phyloP scores from a whole-genome alignment of 352 stramenopile genomes.

The Globisporangium paddicum region DNA sequence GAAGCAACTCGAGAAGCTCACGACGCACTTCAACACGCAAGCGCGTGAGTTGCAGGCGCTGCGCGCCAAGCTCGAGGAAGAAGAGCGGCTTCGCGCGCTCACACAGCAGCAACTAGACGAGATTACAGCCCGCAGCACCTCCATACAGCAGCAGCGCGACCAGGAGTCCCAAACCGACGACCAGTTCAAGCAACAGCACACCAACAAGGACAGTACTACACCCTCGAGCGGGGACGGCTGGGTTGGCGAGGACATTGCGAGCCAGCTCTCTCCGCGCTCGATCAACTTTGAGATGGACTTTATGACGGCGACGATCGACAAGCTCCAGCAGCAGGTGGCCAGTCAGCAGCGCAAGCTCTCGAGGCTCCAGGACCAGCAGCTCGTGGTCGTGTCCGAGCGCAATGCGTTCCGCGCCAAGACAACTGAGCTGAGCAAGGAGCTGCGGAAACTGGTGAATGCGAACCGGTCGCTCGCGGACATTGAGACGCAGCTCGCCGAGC shows the following conservation, averaged over 20 bases:
- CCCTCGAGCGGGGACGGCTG: background rate
- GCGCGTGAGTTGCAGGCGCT: conserved; percentile 44
- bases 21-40: conserved; percentile 38
- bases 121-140: background rate
- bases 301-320: conserved; percentile 24
- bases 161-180: conserved; percentile 49
- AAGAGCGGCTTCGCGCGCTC: conserved; percentile 29
- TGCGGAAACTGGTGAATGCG: conserved; percentile 46
- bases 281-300: conserved; percentile 19
- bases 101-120: conserved; percentile 47
- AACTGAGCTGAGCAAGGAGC: conserved; percentile 44
- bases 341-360: conserved; percentile 21
- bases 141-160: conserved; percentile 17
- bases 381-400: conserved; percentile 39
- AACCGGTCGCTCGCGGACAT: conserved; percentile 54
- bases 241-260: conserved; percentile 16
- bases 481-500: conserved; percentile 48
- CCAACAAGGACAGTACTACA: conserved; percentile 6
- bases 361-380: conserved; percentile 30
- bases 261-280: conserved; percentile 24
- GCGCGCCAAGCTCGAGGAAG: conserved; percentile 40
- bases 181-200: conserved; percentile 6
- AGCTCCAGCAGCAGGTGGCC: conserved; percentile 38
- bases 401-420: conserved; percentile 59
- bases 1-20: conserved; percentile 54